phyloP scores from a whole-genome alignment of 768 basidiomycete species.

The Plicaturopsis crispa region DNA sequence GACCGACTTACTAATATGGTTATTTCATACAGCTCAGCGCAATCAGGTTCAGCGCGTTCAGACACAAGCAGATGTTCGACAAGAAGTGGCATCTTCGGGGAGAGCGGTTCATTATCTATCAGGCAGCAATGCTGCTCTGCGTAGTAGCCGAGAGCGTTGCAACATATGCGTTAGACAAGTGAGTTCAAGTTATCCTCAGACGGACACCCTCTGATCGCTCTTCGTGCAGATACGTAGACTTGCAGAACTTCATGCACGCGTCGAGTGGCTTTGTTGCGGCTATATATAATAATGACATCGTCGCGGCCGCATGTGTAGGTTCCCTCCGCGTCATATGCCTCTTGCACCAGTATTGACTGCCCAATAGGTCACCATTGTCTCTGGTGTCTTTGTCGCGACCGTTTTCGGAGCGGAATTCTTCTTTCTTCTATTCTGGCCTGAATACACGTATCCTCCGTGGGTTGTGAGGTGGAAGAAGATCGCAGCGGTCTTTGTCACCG shows the following conservation, averaged over 20 bases:
- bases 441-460: conserved; percentile 23
- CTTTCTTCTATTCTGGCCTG: conserved; percentile 27
- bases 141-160: conserved; percentile 28
- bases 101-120: conserved; percentile 21
- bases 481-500: conserved; percentile 16
- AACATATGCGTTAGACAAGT: conserved; percentile 28
- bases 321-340: no score
- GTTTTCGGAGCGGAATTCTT: conserved; percentile 29
- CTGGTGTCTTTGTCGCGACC: conserved; percentile 27
- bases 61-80: conserved; percentile 23
- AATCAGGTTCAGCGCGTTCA: conserved; percentile 25
- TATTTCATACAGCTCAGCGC: conserved; percentile 17
- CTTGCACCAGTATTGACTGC: no score
- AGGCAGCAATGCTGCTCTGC: conserved; percentile 23
- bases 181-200: no score
- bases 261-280: conserved; percentile 9
- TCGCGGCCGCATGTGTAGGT: conserved; percentile 19
- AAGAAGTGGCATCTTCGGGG: conserved; percentile 22
- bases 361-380: conserved; percentile 26
- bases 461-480: conserved; percentile 16
- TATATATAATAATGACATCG: conserved; percentile 24
- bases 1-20: not conserved
- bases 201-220: no score
- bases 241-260: conserved; percentile 19
- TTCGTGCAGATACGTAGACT: no score